A percentile compares a stretch with the other conserved stretches of the same genome.
Conservation (phyloP, 2,329 filamentous ascomycete genomes). For the Magnaporthiopsis poae region DNA sequence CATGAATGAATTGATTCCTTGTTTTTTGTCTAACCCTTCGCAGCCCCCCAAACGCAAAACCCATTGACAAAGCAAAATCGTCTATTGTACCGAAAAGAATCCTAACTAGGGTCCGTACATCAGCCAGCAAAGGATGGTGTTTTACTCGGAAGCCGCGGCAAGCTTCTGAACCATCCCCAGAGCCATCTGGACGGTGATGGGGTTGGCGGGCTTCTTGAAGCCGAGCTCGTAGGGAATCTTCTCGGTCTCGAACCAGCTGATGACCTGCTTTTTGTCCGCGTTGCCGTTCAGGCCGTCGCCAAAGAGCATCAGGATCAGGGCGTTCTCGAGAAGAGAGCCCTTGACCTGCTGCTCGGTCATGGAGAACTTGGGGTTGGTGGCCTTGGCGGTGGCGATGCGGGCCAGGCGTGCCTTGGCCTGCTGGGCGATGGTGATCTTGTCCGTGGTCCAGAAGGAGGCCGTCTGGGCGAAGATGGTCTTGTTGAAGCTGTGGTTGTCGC, state of each 20-base stretch:
- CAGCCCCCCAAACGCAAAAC: neutral
- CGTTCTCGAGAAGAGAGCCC: slow-evolving; percentile 10
- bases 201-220: slow-evolving; percentile 4
- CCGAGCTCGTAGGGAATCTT: slow-evolving; percentile 10
- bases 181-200: neutral
- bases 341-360: slow-evolving; percentile 5
- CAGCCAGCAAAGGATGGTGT: neutral
- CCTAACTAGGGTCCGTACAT: neutral
- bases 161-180: neutral
- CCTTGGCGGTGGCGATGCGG: slow-evolving; percentile 4
- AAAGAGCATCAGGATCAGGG: slow-evolving; percentile 10
- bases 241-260: slow-evolving; percentile 11
- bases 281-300: slow-evolving; percentile 7
- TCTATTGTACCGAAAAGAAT: neutral
- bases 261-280: slow-evolving; percentile 9
- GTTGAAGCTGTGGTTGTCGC: slow-evolving; percentile 25
- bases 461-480: slow-evolving; percentile 9
- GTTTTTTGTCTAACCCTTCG: too few relatives aligned
- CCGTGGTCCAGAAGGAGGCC: slow-evolving; percentile 20
- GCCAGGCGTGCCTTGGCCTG: neutral
- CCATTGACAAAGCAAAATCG: too few relatives aligned
- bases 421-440: slow-evolving; percentile 13
- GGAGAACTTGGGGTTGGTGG: slow-evolving; percentile 8
- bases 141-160: neutral
- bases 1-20: neutral